Percentiles rank a stretch among this genome's conserved stretches.
Conservation (phyloP, 2,329 filamentous ascomycete species). For the Neospermospora avenae region DNA sequence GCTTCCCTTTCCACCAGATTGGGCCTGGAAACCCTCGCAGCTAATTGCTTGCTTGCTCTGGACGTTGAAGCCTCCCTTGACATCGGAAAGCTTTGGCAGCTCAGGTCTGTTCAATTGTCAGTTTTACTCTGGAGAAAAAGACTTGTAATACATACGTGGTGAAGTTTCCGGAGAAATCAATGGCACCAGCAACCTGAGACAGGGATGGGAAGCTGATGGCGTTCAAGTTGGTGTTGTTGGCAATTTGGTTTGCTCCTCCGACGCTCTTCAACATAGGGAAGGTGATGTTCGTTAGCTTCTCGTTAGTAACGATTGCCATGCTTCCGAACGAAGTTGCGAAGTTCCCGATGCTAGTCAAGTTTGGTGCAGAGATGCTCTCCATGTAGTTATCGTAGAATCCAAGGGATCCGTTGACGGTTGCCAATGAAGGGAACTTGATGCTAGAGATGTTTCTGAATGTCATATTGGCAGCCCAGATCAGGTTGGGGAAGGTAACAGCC, state of each 20-base stretch:
- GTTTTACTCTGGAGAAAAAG: neutral
- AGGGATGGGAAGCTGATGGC: conserved; percentile 68
- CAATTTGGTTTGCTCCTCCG: conserved; percentile 77
- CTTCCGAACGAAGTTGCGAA: conserved; percentile 41
- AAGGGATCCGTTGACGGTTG: conserved; percentile 71
- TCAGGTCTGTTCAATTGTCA: conserved; percentile 52
- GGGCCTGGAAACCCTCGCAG: conserved; percentile 28
- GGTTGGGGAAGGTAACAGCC: conserved; percentile 69
- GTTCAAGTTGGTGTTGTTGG: conserved; percentile 79
- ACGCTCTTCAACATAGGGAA: conserved; percentile 66
- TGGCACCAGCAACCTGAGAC: conserved; percentile 68
- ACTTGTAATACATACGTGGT: conserved; percentile 58
- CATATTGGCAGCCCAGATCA: conserved; percentile 75
- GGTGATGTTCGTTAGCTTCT: conserved; percentile 67
- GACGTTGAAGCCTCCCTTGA: conserved; percentile 70
- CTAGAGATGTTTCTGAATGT: conserved; percentile 76
- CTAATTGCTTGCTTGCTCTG: conserved; percentile 29
- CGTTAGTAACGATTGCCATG: conserved; percentile 63
- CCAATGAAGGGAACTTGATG: conserved; percentile 70
- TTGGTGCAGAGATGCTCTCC: conserved; percentile 57
- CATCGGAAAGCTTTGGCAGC: conserved; percentile 64
- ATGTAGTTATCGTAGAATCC: conserved; percentile 80
- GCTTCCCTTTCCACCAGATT: conserved; percentile 32
- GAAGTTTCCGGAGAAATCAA: conserved; percentile 84
- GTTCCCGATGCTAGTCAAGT: conserved; percentile 62